A percentile compares a stretch with the other conserved stretches of the same genome.
phyloP scores from a whole-genome alignment of 768 basidiomycete genomes.

The Suillus fuscotomentosus region DNA sequence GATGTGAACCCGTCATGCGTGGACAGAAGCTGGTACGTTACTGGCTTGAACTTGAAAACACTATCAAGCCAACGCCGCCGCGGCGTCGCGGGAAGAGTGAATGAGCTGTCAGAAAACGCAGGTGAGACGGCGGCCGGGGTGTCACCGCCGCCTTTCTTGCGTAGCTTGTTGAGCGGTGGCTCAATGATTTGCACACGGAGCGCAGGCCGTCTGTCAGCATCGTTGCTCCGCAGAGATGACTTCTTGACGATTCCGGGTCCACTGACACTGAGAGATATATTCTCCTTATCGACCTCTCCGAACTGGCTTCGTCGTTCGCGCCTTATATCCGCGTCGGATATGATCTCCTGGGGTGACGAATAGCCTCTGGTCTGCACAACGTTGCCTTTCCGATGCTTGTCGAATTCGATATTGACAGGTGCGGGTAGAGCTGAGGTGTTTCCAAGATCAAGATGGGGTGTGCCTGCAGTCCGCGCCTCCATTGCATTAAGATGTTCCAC shows the following conservation, averaged over 20 bases:
- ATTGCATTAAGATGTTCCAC: constrained; percentile 76
- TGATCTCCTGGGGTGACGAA: constrained; percentile 23
- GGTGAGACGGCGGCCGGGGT: constrained; percentile 28
- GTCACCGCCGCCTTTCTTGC: constrained; percentile 21
- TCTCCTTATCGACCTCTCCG: constrained; percentile 48
- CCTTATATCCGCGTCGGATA: constrained; percentile 8
- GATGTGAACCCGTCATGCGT: constrained; percentile 60
- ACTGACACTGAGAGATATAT: constrained; percentile 22
- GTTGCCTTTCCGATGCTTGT: constrained; percentile 11
- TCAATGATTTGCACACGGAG: constrained; percentile 53
- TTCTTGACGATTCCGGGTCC: constrained; percentile 34
- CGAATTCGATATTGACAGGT: constrained; percentile 20
- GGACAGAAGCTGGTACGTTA: constrained; percentile 57
- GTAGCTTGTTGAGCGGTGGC: constrained; percentile 41
- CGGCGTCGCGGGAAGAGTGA: constrained; percentile 43
- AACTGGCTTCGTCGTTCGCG: background rate
- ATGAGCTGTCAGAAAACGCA: constrained; percentile 47
- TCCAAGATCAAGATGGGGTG: constrained; percentile 14
- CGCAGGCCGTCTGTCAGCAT: constrained; percentile 16
- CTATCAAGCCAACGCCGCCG: constrained; percentile 81
- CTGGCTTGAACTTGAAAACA: constrained; percentile 83
- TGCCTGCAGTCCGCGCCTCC: constrained; percentile 47
- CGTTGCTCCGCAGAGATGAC: constrained; percentile 42
- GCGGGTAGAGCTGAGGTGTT: constrained; percentile 10
- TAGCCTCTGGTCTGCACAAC: constrained; percentile 34